A percentile compares a stretch with the other conserved stretches of the same genome.
Conservation (phyloP, 2,329 filamentous ascomycete genomes). For the Laburnicola sp. region DNA sequence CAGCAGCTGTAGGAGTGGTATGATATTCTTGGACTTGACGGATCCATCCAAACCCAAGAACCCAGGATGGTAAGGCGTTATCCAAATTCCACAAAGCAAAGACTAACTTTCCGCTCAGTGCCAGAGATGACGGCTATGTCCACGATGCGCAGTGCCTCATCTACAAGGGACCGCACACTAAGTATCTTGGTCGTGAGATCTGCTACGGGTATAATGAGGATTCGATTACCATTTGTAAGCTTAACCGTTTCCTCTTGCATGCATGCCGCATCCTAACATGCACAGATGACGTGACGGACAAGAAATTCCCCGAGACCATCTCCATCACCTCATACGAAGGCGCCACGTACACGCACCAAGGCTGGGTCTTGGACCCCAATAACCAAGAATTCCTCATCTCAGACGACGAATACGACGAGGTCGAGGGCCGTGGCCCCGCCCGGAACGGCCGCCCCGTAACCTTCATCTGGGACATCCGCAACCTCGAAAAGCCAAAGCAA, state of each 20-base stretch:
- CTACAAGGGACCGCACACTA: constrained; percentile 56
- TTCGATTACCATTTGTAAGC: constrained; percentile 54
- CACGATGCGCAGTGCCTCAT: constrained; percentile 64
- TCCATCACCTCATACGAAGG: constrained; percentile 59
- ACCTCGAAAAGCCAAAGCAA: constrained; percentile 42
- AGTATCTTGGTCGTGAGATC: constrained; percentile 56
- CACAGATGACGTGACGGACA: constrained; percentile 54
- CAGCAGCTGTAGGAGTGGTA: constrained; percentile 53
- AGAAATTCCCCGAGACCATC: constrained; percentile 59
- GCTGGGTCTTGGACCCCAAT: constrained; percentile 54
- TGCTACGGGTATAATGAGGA: constrained; percentile 62
- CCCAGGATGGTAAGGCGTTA: constrained; percentile 52
- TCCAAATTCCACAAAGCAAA: neutral
- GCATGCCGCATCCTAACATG: constrained; percentile 27
- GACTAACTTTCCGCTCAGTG: constrained; percentile 20
- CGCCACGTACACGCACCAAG: constrained; percentile 61
- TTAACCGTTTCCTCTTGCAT: constrained; percentile 43
- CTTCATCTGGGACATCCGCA: constrained; percentile 40
- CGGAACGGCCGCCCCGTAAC: constrained; percentile 39
- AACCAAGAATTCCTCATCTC: constrained; percentile 40
- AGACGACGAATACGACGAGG: constrained; percentile 42
- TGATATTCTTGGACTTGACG: constrained; percentile 62
- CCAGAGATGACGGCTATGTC: constrained; percentile 60
- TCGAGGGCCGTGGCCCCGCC: constrained; percentile 30
- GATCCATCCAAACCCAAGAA: constrained; percentile 57